A percentile compares a stretch with the other conserved stretches of the same genome.
These are phyloP conservation scores for Daldinia loculata DNA, from an alignment of 495 filamentous ascomycete genomes.

Conservation along the genomic window DNA sequence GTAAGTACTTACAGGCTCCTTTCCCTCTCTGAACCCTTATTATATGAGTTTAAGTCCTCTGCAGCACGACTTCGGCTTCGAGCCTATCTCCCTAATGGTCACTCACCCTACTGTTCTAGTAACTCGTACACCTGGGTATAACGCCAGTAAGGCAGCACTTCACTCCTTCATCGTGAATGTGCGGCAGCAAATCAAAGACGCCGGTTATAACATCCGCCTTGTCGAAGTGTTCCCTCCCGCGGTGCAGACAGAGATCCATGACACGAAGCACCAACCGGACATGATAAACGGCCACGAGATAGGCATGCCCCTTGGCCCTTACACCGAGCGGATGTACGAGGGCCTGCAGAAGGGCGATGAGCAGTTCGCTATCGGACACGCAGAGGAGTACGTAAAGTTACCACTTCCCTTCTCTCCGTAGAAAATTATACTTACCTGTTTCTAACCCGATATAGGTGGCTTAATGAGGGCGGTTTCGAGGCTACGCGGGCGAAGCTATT, in stretches of 20 bases:
- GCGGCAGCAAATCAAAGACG: slow-evolving; percentile 61
- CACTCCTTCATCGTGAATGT: slow-evolving; percentile 60
- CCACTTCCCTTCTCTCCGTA: background rate
- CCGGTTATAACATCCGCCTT: slow-evolving; percentile 54
- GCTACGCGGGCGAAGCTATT: slow-evolving; percentile 20
- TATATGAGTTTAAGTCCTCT: background rate
- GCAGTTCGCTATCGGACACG: slow-evolving; percentile 41
- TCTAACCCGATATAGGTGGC: slow-evolving; percentile 9
- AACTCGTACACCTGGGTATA: slow-evolving; percentile 54
- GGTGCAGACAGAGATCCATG: slow-evolving; percentile 67
- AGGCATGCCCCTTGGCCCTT: slow-evolving; percentile 68
- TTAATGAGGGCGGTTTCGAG: slow-evolving; percentile 35
- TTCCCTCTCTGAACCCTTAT: background rate
- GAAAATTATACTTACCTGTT: background rate
- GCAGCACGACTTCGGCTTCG: too few species aligned
- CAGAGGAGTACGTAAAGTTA: slow-evolving; percentile 11
- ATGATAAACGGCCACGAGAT: slow-evolving; percentile 45
- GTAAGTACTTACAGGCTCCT: background rate
- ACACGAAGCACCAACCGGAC: slow-evolving; percentile 56
- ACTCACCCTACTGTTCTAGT: slow-evolving; percentile 19
- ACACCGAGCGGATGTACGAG: slow-evolving; percentile 59
- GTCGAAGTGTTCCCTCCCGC: slow-evolving; percentile 69
- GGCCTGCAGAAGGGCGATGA: slow-evolving; percentile 59
- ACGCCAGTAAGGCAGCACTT: slow-evolving; percentile 62
- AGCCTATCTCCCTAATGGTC: background rate